Evolutionary conservation across 2,329 filamentous ascomycete species (phyloP).

Genomic region (Fusarium chuoi): DNA sequence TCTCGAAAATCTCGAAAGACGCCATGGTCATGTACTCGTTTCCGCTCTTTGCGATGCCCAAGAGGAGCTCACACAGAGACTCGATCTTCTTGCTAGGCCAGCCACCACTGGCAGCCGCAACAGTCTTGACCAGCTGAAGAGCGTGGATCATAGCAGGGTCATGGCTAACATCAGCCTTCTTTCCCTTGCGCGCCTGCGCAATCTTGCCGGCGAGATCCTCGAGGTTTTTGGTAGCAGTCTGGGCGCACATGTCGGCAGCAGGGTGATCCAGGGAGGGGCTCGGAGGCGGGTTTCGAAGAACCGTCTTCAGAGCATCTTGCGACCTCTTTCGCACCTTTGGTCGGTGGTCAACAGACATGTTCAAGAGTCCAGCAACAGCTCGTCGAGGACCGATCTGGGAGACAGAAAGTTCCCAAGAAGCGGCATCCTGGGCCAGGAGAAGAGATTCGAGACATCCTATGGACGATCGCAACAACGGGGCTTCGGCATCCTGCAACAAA

Average conservation of each 20-base stretch:
- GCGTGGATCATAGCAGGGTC: slow-evolving; percentile 91
- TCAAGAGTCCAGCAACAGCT: slow-evolving; percentile 86
- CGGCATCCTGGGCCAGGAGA: slow-evolving; percentile 85
- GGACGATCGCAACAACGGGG: slow-evolving; percentile 84
- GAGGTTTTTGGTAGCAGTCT: slow-evolving; percentile 85
- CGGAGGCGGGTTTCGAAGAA: slow-evolving; percentile 86
- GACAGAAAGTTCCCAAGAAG: slow-evolving; percentile 87
- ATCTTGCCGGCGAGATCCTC: slow-evolving; percentile 76
- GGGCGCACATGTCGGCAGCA: slow-evolving; percentile 94
- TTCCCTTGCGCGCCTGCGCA: slow-evolving; percentile 68
- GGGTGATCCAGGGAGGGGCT: slow-evolving; percentile 95
- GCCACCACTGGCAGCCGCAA: slow-evolving; percentile 86
- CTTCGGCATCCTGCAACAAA: slow-evolving; percentile 82
- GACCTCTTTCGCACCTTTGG: slow-evolving; percentile 96
- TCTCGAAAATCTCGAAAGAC: slow-evolving; percentile 96
- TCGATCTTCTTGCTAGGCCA: slow-evolving; percentile 99
- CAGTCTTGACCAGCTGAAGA: slow-evolving; percentile 89
- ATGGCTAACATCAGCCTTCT: slow-evolving; percentile 71
- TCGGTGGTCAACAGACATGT: slow-evolving; percentile 83
- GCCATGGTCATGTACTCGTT: slow-evolving; percentile 98
- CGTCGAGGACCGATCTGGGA: slow-evolving; percentile 86
- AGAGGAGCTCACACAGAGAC: slow-evolving; percentile 85
- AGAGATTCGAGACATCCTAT: slow-evolving; percentile 96
- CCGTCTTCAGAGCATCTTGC: slow-evolving; percentile 85
- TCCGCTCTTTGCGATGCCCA: slow-evolving; percentile 87